Percentiles rank a stretch among this genome's conserved stretches.
Conservation (phyloP, 805 yeast genomes). For the Lachancea quebecensis region DNA sequence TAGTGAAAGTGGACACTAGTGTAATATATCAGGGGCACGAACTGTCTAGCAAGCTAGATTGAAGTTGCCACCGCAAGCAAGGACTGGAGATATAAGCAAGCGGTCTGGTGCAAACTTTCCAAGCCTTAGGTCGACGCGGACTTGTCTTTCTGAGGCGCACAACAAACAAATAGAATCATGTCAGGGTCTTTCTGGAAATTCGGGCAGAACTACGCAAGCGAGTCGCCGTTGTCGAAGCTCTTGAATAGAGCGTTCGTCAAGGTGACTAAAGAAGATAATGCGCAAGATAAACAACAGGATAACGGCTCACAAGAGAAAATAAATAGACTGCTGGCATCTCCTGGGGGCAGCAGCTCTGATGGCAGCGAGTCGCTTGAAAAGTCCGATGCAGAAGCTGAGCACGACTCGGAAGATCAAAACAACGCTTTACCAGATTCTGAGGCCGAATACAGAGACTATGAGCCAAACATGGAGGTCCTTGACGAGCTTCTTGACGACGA, state of each 20-base stretch:
- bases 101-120: background rate
- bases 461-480: conserved; percentile 38
- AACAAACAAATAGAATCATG: conserved; percentile 18
- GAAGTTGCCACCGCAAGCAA: background rate
- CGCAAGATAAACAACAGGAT: conserved; percentile 8
- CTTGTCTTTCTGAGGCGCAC: background rate
- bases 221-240: conserved; percentile 48
- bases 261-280: conserved; percentile 7
- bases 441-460: conserved; percentile 31
- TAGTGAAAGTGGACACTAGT: background rate
- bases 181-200: conserved; percentile 53
- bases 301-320: conserved; percentile 12
- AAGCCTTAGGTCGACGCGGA: background rate
- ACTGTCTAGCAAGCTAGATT: background rate
- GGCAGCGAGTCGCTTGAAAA: conserved; percentile 21
- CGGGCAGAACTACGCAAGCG: conserved; percentile 49
- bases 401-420: conserved; percentile 10
- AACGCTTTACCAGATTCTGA: conserved; percentile 26
- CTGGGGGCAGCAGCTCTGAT: conserved; percentile 3
- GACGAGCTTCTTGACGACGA: conserved; percentile 68
- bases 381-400: conserved; percentile 19
- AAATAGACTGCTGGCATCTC: conserved; percentile 1
- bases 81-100: background rate
- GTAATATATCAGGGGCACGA: conserved; percentile 3
- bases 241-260: conserved; percentile 33